Conservation (phyloP, 2,329 filamentous ascomycete species). For the Grosmannia penicillata region DNA sequence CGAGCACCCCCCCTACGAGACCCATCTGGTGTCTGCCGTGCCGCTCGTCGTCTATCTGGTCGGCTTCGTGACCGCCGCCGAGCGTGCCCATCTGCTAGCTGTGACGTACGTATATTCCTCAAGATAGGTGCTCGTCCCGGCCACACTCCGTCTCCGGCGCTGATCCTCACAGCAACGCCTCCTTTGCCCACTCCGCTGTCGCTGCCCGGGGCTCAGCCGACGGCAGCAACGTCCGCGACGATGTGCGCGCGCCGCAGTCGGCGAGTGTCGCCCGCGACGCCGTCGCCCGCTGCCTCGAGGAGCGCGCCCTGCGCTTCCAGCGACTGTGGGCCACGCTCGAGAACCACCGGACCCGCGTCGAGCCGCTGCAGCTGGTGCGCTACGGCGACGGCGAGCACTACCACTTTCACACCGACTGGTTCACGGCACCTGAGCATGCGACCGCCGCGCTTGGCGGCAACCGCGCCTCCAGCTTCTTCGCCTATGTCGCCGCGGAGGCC, state of each 20-base stretch:
- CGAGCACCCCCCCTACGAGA: constrained; percentile 20
- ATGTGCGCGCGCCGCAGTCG: constrained; percentile 29
- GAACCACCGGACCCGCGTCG: constrained; percentile 21
- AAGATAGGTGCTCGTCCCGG: no score
- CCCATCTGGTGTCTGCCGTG: constrained; percentile 29
- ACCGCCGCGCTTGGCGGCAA: constrained; percentile 26
- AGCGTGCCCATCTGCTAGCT: constrained; percentile 25
- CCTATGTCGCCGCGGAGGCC: constrained; percentile 25
- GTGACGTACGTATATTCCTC: no score
- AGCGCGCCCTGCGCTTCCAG: constrained; percentile 29
- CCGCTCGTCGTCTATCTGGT: constrained; percentile 34
- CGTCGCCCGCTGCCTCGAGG: constrained; percentile 30
- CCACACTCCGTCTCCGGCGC: no score
- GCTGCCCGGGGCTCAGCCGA: constrained; percentile 13
- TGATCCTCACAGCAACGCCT: constrained; percentile 26
- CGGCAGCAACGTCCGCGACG: constrained; percentile 18
- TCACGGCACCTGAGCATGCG: constrained; percentile 23
- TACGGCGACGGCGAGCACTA: constrained; percentile 29
- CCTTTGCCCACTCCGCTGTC: constrained; percentile 28
- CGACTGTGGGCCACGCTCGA: constrained; percentile 18
- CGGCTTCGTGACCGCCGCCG: constrained; percentile 27
- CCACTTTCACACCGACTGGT: constrained; percentile 38
- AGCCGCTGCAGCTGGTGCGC: constrained; percentile 32
- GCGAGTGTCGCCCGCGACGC: constrained; percentile 26
- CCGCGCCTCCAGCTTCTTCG: constrained; percentile 30